Evolutionary conservation across 352 stramenopile genomes (phyloP).

Genomic region (Paralagenidium karlingii): DNA sequence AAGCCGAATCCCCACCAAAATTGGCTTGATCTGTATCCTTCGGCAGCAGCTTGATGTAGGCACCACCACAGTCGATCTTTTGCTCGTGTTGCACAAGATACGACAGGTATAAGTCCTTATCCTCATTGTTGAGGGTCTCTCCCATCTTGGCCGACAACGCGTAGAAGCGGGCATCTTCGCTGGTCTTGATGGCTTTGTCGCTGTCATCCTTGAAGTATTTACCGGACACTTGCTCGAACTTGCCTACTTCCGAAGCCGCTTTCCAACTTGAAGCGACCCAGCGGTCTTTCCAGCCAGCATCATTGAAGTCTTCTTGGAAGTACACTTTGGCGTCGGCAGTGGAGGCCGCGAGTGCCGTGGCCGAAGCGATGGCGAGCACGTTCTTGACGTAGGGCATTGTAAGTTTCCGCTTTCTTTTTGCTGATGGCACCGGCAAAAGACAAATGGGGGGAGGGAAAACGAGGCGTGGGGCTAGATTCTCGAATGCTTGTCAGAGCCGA

Average conservation of each 20-base stretch:
- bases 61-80: conserved; percentile 96
- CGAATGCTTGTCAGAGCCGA: too few relatives aligned
- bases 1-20: conserved; percentile 93
- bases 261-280: conserved; percentile 95
- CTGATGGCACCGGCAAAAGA: too few relatives aligned
- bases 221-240: conserved; percentile 90
- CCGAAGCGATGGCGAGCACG: too few relatives aligned
- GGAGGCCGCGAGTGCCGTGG: too few relatives aligned
- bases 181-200: conserved; percentile 93
- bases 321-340: conserved; percentile 83
- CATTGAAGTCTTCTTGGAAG: conserved; percentile 92
- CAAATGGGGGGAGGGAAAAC: too few relatives aligned
- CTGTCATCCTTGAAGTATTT: conserved; percentile 83
- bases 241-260: conserved; percentile 84
- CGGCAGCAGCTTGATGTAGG: conserved; percentile 98
- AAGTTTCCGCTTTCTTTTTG: too few relatives aligned
- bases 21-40: conserved; percentile 83
- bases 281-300: conserved; percentile 55
- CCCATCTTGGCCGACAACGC: conserved; percentile 89
- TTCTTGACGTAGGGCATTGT: too few relatives aligned
- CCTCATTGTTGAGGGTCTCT: conserved; percentile 73
- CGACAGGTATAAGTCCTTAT: conserved; percentile 89
- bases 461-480: too few relatives aligned
- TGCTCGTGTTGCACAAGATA: conserved; percentile 99
- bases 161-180: conserved; percentile 95